Base-by-base conservation (phyloP, 139 green algal species). In the Coccomyxa sp. region DNA sequence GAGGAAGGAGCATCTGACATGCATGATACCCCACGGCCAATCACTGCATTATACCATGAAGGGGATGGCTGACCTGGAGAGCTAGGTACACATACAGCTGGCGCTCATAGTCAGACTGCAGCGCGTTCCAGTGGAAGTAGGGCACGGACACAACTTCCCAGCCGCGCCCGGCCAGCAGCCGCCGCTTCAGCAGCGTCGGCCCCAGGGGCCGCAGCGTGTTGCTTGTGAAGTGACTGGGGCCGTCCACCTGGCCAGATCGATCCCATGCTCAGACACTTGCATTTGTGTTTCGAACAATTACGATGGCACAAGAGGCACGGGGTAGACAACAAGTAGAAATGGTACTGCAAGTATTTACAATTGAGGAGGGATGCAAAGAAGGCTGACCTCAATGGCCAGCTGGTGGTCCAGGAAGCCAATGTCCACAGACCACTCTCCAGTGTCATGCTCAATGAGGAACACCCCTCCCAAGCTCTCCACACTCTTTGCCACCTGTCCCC, bases 171-270 rank as follows among this genome's bases (percentile, higher is more conserved):
- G 76, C 58, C 78, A 89, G 74, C 77, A 80, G 82, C 27, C 87
- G 84, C 23, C 82, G 82, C 71, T 88, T 88, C 1, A 88, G 81
- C 31, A 81, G 67, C 23, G 85, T 88, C 27, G 74, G 51, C 13
- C 87, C 87, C 31, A 79, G 60, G 32, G 84, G 63, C 76, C 83
- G 68, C 17, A 63, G 67, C 0, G 18, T 79, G 68, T 88, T 88
- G 27, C 14, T 21, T 18, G 81, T 83, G 80, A 87, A 90, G 38
- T 90, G 87, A 17, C 60, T 45, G 18, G 87, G 87, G 18, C 87
- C 87, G 57, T 90, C 87, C 28, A 51, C 38, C 38, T 51, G 38
- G 38, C 38, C 38, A 51, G 38, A n/a, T 51, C 38, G 7, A 51
- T 7, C 38, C 38, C 38, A 51, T 51, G 38, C 38, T 51, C 38